Conservation (phyloP, 352 stramenopile species). For the Phytophthora pinifolia region DNA sequence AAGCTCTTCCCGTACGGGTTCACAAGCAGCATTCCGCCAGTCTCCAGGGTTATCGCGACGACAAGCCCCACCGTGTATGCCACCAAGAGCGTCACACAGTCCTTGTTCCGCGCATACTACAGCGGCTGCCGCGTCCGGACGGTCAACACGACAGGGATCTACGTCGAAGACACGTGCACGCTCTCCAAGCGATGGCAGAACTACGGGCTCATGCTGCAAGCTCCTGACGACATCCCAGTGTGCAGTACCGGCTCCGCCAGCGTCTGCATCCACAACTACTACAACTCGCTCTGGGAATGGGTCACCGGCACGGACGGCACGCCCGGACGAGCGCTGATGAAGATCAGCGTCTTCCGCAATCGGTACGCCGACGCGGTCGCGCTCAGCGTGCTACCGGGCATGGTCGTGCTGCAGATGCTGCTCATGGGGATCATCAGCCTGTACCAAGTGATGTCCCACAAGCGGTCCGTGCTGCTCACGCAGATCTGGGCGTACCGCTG, state of each 20-base stretch:
- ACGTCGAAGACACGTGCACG: conserved; percentile 20
- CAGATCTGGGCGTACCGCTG: conserved; percentile 38
- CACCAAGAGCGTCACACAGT: conserved; percentile 23
- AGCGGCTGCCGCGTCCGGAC: conserved; percentile 19
- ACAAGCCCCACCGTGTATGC: conserved; percentile 22
- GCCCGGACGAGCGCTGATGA: conserved; percentile 24
- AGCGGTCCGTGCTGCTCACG: conserved; percentile 27
- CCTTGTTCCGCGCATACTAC: conserved; percentile 29
- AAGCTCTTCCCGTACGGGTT: conserved; percentile 32
- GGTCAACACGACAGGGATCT: conserved; percentile 29
- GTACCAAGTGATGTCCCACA: conserved; percentile 35
- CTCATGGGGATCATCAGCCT: conserved; percentile 31
- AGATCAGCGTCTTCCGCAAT: conserved; percentile 28
- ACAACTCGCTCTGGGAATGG: conserved; percentile 35
- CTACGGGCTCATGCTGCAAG: conserved; percentile 34
- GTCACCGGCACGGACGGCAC: conserved; percentile 13
- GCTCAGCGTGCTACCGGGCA: conserved; percentile 23
- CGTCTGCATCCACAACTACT: conserved; percentile 36
- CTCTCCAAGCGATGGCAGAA: conserved; percentile 23
- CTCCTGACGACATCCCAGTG: conserved; percentile 26
- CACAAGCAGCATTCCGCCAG: conserved; percentile 16
- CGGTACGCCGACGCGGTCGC: conserved; percentile 25
- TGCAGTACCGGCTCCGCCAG: conserved; percentile 21
- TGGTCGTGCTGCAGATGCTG: conserved; percentile 32
- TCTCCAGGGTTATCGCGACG: conserved; percentile 18